Evolutionary conservation across 2,329 filamentous ascomycete species (phyloP).

Genomic region (Mycosphaerella arachidis): DNA sequence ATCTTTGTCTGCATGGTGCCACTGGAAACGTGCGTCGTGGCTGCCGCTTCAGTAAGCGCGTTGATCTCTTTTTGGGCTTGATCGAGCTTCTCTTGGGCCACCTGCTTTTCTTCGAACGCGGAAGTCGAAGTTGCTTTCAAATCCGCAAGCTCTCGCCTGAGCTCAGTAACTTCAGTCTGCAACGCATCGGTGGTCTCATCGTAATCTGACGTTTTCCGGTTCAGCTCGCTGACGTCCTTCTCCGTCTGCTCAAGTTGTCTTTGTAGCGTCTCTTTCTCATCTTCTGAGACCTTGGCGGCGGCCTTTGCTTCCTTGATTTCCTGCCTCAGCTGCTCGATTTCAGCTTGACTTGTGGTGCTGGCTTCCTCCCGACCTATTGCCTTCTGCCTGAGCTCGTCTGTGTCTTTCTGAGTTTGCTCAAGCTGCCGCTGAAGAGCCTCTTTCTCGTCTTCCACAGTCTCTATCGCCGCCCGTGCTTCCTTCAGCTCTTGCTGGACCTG

Average conservation of each 20-base stretch:
- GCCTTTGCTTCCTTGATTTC: conserved; percentile 2
- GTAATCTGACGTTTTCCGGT: background rate
- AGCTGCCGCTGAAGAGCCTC: background rate
- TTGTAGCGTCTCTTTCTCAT: background rate
- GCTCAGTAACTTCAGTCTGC: background rate
- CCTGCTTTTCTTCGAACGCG: background rate
- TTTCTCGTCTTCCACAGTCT: background rate
- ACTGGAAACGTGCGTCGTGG: background rate
- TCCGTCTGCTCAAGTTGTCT: conserved; percentile 2
- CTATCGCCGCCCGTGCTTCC: background rate
- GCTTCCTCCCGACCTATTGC: background rate
- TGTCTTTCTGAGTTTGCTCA: background rate
- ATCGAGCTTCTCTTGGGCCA: background rate
- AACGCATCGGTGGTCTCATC: background rate
- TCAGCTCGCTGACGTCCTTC: background rate
- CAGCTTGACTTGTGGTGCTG: background rate
- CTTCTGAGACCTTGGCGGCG: background rate
- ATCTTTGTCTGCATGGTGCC: background rate
- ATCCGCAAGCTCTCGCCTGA: conserved; percentile 1
- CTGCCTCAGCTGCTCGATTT: background rate
- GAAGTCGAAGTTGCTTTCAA: background rate
- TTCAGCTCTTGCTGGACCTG: background rate
- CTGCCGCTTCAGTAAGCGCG: background rate
- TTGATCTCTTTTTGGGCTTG: background rate
- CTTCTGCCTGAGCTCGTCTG: background rate